Percentiles rank a stretch among this genome's conserved stretches.
Conservation (phyloP, 495 filamentous ascomycete species). For the Copromyces sp. region DNA sequence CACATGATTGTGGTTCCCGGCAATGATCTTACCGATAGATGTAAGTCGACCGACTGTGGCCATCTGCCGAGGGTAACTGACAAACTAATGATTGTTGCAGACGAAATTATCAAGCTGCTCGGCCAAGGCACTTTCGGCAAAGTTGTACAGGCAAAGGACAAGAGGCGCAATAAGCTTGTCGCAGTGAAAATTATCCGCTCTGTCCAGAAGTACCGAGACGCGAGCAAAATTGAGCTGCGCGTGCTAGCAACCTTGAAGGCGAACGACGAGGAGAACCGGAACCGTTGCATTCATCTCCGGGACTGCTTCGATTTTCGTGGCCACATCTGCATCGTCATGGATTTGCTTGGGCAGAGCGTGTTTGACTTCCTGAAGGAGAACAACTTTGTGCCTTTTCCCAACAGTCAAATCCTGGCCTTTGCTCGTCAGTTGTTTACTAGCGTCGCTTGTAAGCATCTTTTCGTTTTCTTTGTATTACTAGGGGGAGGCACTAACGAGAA, state of each 20-base stretch:
- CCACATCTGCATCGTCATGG: constrained; percentile 98
- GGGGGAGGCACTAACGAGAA: constrained; percentile 16
- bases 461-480: background rate
- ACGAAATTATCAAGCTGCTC: constrained; percentile 76
- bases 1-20: constrained; percentile 89
- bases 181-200: constrained; percentile 97
- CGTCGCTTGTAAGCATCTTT: constrained; percentile 75
- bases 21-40: constrained; percentile 74
- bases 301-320: constrained; percentile 97
- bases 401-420: constrained; percentile 96
- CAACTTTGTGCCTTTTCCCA: constrained; percentile 92
- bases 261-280: constrained; percentile 85
- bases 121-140: constrained; percentile 98
- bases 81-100: constrained; percentile 33
- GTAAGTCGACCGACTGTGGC: constrained; percentile 44
- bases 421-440: constrained; percentile 94
- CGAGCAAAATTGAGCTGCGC: constrained; percentile 88
- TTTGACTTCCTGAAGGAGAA: constrained; percentile 98
- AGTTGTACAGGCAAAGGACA: constrained; percentile 86
- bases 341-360: constrained; percentile 89
- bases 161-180: constrained; percentile 60
- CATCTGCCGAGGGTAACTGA: background rate
- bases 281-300: constrained; percentile 92
- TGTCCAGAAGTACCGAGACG: constrained; percentile 95
- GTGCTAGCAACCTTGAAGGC: constrained; percentile 82